These are phyloP conservation scores for Starmerella roubikii DNA, from an alignment of 805 yeast species.

Conservation along the genomic window DNA sequence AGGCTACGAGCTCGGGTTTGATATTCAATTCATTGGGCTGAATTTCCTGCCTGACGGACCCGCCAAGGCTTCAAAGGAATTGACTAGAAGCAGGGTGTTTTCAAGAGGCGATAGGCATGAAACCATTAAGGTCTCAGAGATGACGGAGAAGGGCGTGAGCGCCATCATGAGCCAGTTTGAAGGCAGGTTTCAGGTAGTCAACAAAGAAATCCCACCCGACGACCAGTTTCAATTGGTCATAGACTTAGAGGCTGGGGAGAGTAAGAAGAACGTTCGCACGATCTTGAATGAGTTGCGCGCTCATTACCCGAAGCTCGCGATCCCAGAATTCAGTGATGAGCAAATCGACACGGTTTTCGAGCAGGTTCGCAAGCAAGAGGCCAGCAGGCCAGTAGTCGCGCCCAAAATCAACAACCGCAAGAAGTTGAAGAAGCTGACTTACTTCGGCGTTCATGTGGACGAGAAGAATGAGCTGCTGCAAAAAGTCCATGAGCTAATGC, in stretches of 20 bases:
- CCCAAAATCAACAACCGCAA: not conserved
- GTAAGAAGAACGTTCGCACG: slow-evolving; percentile 33
- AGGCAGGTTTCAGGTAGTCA: slow-evolving; percentile 50
- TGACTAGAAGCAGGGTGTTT: slow-evolving; percentile 48
- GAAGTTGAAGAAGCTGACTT: slow-evolving; percentile 19
- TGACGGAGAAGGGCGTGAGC: slow-evolving; percentile 37
- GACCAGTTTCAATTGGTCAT: slow-evolving; percentile 51
- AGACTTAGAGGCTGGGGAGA: slow-evolving; percentile 34
- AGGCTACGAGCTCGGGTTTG: slow-evolving; percentile 32
- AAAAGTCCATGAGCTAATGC: slow-evolving; percentile 10
- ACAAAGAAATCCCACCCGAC: slow-evolving; percentile 42
- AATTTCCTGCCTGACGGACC: slow-evolving; percentile 42
- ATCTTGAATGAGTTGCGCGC: slow-evolving; percentile 31
- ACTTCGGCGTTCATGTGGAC: slow-evolving; percentile 34
- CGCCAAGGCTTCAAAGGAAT: slow-evolving; percentile 31
- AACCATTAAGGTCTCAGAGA: slow-evolving; percentile 40
- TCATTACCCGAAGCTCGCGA: slow-evolving; percentile 26
- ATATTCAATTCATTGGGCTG: slow-evolving; percentile 49
- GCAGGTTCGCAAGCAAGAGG: not conserved
- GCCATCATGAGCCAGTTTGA: slow-evolving; percentile 65
- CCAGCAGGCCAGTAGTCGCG: slow-evolving; percentile 24
- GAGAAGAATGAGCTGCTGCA: slow-evolving; percentile 15
- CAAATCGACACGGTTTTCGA: not conserved
- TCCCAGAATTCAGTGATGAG: slow-evolving; percentile 26
- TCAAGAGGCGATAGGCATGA: slow-evolving; percentile 81